Conservation (phyloP, 495 filamentous ascomycete species). For the Apiosordaria backusii region DNA sequence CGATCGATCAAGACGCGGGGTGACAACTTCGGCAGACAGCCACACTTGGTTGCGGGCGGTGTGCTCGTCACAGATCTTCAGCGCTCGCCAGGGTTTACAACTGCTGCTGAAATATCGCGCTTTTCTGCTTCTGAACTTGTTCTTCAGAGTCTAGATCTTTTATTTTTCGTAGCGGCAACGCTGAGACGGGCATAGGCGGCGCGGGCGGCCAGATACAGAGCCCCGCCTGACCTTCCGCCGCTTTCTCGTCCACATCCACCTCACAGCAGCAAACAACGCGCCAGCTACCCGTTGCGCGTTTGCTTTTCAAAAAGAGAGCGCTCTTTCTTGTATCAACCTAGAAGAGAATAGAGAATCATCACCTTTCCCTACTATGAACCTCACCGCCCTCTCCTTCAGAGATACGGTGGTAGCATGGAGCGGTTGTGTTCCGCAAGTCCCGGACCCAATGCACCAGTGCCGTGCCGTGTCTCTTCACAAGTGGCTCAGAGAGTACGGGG, state of each 20-base stretch:
- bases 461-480: too few relatives aligned
- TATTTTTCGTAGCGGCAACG: slow-evolving; percentile 15
- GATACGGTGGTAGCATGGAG: too few relatives aligned
- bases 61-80: neutral
- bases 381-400: neutral
- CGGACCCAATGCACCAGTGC: too few relatives aligned
- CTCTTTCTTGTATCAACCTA: neutral
- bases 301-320: neutral
- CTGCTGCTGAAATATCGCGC: neutral
- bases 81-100: too few relatives aligned
- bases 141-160: neutral
- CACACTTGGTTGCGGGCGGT: neutral
- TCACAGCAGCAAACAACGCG: neutral
- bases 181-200: neutral
- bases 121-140: neutral
- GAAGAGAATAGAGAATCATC: too few relatives aligned
- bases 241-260: neutral
- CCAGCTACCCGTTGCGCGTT: neutral
- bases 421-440: neutral
- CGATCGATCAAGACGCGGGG: neutral
- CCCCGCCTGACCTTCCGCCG: neutral
- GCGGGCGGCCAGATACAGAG: neutral
- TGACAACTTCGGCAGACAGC: neutral
- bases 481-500: neutral
- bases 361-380: too few relatives aligned